phyloP scores from a whole-genome alignment of 106 monocot genomes.

The Alisma plantagoaquatica region DNA sequence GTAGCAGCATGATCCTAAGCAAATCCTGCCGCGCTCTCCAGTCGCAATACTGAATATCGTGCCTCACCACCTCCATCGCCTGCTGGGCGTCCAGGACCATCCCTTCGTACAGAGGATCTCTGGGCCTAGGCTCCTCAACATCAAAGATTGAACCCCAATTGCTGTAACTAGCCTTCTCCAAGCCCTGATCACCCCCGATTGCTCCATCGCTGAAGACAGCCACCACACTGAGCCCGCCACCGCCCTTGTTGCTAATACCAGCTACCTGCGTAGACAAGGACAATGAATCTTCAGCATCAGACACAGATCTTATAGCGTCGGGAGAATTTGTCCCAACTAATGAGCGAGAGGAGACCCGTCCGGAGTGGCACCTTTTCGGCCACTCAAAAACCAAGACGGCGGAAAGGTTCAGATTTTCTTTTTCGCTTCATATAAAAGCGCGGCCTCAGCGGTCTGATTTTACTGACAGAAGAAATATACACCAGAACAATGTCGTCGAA shows the following conservation, averaged over 20 bases:
- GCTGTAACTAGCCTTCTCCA: constrained; percentile 44
- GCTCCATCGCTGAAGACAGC: constrained; percentile 48
- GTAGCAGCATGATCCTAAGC: constrained; percentile 80
- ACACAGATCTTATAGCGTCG: neutral
- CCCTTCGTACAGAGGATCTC: constrained; percentile 34
- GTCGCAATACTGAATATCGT: constrained; percentile 90
- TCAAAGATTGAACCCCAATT: constrained; percentile 71
- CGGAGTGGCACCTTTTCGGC: neutral
- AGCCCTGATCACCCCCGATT: constrained; percentile 17
- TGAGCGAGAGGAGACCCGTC: neutral
- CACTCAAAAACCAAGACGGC: neutral
- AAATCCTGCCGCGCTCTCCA: constrained; percentile 96
- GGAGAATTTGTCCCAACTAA: neutral
- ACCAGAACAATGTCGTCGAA: too few species aligned
- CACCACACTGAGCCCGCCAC: constrained; percentile 38
- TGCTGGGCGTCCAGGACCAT: constrained; percentile 68
- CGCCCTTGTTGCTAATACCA: constrained; percentile 4
- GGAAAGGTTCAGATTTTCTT: neutral
- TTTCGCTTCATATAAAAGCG: too few species aligned
- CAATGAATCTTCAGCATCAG: neutral
- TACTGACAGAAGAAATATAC: too few species aligned
- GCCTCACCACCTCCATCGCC: constrained; percentile 85
- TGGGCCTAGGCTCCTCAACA: constrained; percentile 79
- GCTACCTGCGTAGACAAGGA: neutral
- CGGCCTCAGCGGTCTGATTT: too few species aligned